Percentiles rank a stretch among this genome's conserved stretches.
These are phyloP conservation scores for Geotrichum histeridarum DNA, from an alignment of 1,139 yeast genomes.

Conservation along the genomic window DNA sequence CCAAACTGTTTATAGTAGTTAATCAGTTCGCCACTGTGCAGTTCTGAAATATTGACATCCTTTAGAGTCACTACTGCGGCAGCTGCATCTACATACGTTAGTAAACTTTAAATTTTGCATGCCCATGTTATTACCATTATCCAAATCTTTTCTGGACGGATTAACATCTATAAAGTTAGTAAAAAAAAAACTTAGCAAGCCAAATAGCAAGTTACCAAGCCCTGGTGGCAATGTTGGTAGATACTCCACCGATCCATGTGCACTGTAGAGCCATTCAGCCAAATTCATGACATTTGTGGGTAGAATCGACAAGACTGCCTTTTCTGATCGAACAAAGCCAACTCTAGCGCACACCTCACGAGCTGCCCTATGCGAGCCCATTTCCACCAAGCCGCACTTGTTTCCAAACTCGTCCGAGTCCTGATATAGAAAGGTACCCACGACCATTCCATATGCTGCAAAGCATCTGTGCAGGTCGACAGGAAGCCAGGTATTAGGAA, in stretches of 20 bases:
- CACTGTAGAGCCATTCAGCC: constrained; percentile 15
- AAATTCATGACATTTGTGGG: constrained; percentile 16
- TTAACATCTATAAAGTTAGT: constrained; percentile 2
- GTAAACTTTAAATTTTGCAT: not conserved
- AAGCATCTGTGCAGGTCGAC: constrained; percentile 15
- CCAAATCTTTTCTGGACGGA: not conserved
- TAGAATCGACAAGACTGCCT: constrained; percentile 2
- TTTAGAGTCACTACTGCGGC: constrained; percentile 5
- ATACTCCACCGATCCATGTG: not conserved
- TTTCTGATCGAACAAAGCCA: constrained; percentile 3
- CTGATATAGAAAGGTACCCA: constrained; percentile 15
- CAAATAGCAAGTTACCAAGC: constrained; percentile 5
- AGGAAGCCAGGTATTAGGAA: constrained; percentile 14
- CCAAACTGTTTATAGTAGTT: constrained; percentile 7
- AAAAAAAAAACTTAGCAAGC: not conserved
- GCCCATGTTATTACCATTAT: not conserved
- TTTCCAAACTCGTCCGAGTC: not conserved
- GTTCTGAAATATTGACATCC: constrained; percentile 1
- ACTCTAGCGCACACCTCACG: constrained; percentile 8
- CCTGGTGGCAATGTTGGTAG: constrained; percentile 15
- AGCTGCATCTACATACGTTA: not conserved
- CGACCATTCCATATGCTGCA: constrained; percentile 10
- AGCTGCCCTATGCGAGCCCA: constrained; percentile 11
- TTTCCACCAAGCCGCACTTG: constrained; percentile 12
- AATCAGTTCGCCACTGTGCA: constrained; percentile 9